A percentile compares a stretch with the other conserved stretches of the same genome.
Evolutionary conservation across 805 yeast species (phyloP).

Genomic region (Naumovozyma baii): DNA sequence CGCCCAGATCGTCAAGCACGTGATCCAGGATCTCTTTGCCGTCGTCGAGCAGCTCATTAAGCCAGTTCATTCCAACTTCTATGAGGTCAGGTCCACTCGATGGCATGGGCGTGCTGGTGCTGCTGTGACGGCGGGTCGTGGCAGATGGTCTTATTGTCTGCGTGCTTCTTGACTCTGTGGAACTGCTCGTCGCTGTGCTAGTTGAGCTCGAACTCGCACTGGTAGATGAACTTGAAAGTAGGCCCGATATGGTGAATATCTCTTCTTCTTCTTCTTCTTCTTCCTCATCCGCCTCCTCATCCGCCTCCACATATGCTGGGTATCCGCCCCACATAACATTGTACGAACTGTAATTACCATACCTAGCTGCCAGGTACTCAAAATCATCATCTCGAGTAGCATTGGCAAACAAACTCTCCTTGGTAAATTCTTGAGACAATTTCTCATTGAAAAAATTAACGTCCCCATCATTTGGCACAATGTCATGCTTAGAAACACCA

Average conservation of each 20-base stretch:
- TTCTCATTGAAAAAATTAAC: slow-evolving; percentile 1
- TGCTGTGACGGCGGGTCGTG: not conserved
- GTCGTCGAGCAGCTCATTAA: slow-evolving; percentile 11
- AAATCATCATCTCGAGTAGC: slow-evolving; percentile 44
- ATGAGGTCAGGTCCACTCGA: slow-evolving; percentile 7
- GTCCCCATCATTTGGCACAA: not conserved
- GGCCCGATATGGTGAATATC: no score
- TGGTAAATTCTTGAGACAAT: not conserved
- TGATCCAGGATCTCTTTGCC: slow-evolving; percentile 20
- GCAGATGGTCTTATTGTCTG: not conserved
- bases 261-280: slow-evolving; percentile 15
- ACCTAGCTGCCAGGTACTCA: slow-evolving; percentile 13
- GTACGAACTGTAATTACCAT: slow-evolving; percentile 12
- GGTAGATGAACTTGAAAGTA: not conserved
- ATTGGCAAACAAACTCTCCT: slow-evolving; percentile 12
- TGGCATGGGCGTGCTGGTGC: not conserved
- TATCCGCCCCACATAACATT: slow-evolving; percentile 19
- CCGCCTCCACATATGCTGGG: slow-evolving; percentile 4
- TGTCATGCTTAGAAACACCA: slow-evolving; percentile 29
- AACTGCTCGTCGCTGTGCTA: slow-evolving; percentile 5
- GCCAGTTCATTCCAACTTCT: slow-evolving; percentile 5
- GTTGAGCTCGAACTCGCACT: slow-evolving; percentile 1
- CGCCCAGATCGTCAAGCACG: not conserved
- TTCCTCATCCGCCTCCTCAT: slow-evolving; percentile 7
- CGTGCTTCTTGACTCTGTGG: not conserved